Evolutionary conservation across 257 asterid genomes (phyloP).

Genomic region (Lantana camara): DNA sequence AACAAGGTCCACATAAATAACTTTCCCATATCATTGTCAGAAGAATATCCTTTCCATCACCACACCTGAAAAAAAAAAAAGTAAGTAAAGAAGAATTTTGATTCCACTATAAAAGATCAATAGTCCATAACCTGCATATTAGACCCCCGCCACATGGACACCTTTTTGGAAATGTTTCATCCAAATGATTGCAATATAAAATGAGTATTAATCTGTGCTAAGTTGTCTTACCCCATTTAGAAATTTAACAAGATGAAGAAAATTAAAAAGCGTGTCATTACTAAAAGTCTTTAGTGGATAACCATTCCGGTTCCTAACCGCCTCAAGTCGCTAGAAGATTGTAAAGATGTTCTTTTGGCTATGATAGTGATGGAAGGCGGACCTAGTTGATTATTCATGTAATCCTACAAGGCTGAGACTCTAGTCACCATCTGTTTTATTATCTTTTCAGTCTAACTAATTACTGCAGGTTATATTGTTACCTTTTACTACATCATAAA

Average conservation of each 20-base stretch:
- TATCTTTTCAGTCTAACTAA: not conserved
- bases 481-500: not conserved
- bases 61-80: too few relatives aligned
- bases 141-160: conserved; percentile 4
- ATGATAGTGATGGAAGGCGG: not conserved
- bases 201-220: not conserved
- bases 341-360: not conserved
- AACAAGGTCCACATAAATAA: not conserved
- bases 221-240: not conserved
- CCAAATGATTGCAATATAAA: not conserved
- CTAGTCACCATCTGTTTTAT: not conserved
- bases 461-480: too few relatives aligned
- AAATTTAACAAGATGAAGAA: conserved; percentile 17
- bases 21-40: conserved; percentile 10
- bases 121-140: not conserved
- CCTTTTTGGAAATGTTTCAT: conserved; percentile 1
- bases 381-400: conserved; percentile 5
- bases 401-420: not conserved
- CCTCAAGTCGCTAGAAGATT: not conserved
- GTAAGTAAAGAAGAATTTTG: not conserved
- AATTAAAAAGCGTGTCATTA: not conserved
- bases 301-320: conserved; percentile 22
- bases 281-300: not conserved
- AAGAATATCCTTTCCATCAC: too few relatives aligned
- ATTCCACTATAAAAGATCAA: not conserved